Conservation (phyloP, 2,329 filamentous ascomycete genomes). For the Fusarium xyrophilum region DNA sequence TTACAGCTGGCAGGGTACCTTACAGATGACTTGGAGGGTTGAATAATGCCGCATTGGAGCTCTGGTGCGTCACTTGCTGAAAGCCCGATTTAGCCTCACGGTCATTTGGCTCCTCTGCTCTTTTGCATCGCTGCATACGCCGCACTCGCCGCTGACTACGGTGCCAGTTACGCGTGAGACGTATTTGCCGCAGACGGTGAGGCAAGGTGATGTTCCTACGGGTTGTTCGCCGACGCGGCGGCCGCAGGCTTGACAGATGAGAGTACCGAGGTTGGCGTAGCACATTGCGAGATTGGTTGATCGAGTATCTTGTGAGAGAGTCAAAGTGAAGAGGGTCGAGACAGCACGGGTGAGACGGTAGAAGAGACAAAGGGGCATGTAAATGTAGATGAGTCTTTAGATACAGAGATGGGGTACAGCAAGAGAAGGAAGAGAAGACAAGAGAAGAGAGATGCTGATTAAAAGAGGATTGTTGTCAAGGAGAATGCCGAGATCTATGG, state of each 20-base stretch:
- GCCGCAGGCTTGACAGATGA: slow-evolving; percentile 35
- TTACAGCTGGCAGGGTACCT: slow-evolving; percentile 6
- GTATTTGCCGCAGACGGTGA: slow-evolving; percentile 39
- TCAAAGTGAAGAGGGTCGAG: not conserved
- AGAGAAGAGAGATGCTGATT: not conserved
- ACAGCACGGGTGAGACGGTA: slow-evolving; percentile 15
- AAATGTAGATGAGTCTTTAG: slow-evolving; percentile 21
- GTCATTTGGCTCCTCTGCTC: slow-evolving; percentile 34
- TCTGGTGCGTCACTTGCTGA: slow-evolving; percentile 30
- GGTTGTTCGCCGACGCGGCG: slow-evolving; percentile 38
- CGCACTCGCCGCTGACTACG: slow-evolving; percentile 37
- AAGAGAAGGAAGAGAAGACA: not conserved
- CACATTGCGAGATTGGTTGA: slow-evolving; percentile 23
- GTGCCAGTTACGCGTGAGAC: slow-evolving; percentile 38
- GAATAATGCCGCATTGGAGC: slow-evolving; percentile 9
- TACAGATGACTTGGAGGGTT: not conserved
- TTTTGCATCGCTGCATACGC: slow-evolving; percentile 35
- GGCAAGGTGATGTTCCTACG: slow-evolving; percentile 36
- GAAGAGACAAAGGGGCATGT: slow-evolving; percentile 14
- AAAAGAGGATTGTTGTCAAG: slow-evolving; percentile 7
- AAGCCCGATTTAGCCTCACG: slow-evolving; percentile 34
- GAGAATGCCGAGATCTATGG: not conserved
- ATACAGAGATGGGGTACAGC: slow-evolving; percentile 14
- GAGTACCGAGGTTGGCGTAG: slow-evolving; percentile 37
- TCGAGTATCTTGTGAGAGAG: not conserved